phyloP scores from a whole-genome alignment of 1,284 basidiomycete species.

The Mixia osmundae region DNA sequence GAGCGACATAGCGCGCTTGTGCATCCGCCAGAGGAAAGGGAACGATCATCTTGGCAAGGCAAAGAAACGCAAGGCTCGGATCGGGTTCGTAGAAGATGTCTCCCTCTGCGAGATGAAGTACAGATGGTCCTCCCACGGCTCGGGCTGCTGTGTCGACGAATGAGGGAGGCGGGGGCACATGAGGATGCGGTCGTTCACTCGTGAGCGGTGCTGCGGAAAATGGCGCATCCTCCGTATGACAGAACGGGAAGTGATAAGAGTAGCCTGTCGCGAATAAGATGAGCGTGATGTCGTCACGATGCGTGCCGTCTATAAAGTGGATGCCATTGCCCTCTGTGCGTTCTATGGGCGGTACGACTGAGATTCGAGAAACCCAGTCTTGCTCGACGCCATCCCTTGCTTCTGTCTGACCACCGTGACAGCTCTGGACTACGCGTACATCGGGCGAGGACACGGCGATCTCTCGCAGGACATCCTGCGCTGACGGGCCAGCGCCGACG shows the following conservation, averaged over 20 bases:
- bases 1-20: constrained; percentile 22
- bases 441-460: constrained; percentile 21
- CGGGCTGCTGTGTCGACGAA: constrained; percentile 9
- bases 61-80: constrained; percentile 21
- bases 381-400: constrained; percentile 14
- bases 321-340: constrained; percentile 17
- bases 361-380: constrained; percentile 20
- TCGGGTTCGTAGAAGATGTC: constrained; percentile 24
- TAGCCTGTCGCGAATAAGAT: constrained; percentile 28
- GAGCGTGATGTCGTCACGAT: constrained; percentile 19
- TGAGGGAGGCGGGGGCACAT: constrained; percentile 7
- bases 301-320: constrained; percentile 16
- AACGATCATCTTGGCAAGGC: constrained; percentile 18
- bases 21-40: constrained; percentile 26
- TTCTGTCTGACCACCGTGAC: constrained; percentile 9
- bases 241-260: constrained; percentile 25
- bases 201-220: constrained; percentile 17
- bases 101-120: constrained; percentile 19
- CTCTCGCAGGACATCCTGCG: constrained; percentile 30
- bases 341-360: constrained; percentile 19
- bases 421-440: constrained; percentile 7
- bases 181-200: constrained; percentile 1
- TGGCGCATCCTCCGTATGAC: constrained; percentile 18
- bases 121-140: constrained; percentile 19
- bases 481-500: constrained; percentile 28